These are phyloP conservation scores for Geotrichum restrictum DNA, from an alignment of 1,139 yeast species.

Conservation along the genomic window DNA sequence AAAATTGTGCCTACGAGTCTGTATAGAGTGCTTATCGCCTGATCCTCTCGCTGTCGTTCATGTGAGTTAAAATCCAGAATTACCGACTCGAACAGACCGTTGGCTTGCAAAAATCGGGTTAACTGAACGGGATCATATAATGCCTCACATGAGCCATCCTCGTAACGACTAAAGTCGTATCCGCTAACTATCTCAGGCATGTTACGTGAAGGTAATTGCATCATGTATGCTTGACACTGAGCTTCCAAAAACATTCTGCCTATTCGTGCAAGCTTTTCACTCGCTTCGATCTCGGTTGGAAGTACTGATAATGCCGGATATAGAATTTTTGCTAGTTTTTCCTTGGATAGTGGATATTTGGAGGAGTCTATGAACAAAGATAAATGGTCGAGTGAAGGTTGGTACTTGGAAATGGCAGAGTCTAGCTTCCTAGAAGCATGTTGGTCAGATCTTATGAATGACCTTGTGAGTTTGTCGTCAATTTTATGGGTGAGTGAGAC, in stretches of 20 bases:
- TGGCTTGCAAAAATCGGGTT: not conserved
- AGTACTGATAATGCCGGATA: conserved; percentile 5
- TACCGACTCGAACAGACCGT: conserved; percentile 3
- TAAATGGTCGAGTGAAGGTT: not conserved
- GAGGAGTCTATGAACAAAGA: not conserved
- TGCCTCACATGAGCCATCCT: not conserved
- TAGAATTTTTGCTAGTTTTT: conserved; percentile 3
- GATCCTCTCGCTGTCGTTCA: conserved; percentile 3
- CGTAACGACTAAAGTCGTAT: conserved; percentile 12
- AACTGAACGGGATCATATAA: conserved; percentile 4
- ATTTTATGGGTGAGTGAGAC: conserved; percentile 8
- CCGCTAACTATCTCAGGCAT: not conserved
- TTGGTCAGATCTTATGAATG: not conserved
- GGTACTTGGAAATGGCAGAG: not conserved
- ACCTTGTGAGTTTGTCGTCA: conserved; percentile 2
- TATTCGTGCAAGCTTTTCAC: not conserved
- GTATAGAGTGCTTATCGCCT: conserved; percentile 5
- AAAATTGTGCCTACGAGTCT: conserved; percentile 6
- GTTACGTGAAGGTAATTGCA: conserved; percentile 12
- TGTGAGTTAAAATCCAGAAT: conserved; percentile 1
- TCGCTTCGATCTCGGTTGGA: conserved; percentile 5
- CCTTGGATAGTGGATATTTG: not conserved
- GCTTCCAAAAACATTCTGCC: conserved; percentile 10
- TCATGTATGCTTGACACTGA: conserved; percentile 13
- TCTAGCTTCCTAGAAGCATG: not conserved